A percentile compares a stretch with the other conserved stretches of the same genome.
Evolutionary conservation across 2,329 filamentous ascomycete species (phyloP).

Genomic region (Ophiostoma perfectum): DNA sequence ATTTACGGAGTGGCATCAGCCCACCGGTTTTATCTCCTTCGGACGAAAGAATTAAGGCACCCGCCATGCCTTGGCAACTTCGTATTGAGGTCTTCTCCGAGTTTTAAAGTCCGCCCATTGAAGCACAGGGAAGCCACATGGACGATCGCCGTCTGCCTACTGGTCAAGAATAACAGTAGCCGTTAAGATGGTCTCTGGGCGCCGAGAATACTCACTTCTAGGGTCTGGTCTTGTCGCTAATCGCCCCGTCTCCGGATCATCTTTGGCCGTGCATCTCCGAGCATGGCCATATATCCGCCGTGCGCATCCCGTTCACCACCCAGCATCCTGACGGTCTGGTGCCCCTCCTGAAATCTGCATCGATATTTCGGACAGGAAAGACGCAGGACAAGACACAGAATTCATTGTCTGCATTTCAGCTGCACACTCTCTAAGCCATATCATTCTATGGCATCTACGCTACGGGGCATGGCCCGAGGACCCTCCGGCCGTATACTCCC

Average conservation of each 20-base stretch:
- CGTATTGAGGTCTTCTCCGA: not conserved
- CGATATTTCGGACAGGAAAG: too few species aligned
- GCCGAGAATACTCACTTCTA: slow-evolving; percentile 2
- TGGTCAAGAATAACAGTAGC: not conserved
- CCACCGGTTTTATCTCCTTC: not conserved
- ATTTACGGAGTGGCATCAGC: not conserved
- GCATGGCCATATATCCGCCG: not conserved
- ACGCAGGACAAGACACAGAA: too few species aligned
- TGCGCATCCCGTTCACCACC: not conserved
- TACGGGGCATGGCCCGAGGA: not conserved
- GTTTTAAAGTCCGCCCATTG: not conserved
- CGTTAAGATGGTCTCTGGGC: not conserved
- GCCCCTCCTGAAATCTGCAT: too few species aligned
- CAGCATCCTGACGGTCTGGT: not conserved
- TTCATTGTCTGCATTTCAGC: too few species aligned
- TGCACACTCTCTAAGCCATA: not conserved
- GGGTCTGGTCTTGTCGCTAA: not conserved
- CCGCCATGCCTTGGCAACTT: not conserved
- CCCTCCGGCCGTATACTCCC: not conserved
- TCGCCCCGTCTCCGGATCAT: not conserved
- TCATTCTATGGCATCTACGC: not conserved
- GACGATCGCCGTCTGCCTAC: not conserved
- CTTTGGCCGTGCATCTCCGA: not conserved
- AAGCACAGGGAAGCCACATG: not conserved
- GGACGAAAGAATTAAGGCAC: not conserved